Base-by-base conservation (phyloP, 352 stramenopile genomes). In the Phytophthora litchii region DNA sequence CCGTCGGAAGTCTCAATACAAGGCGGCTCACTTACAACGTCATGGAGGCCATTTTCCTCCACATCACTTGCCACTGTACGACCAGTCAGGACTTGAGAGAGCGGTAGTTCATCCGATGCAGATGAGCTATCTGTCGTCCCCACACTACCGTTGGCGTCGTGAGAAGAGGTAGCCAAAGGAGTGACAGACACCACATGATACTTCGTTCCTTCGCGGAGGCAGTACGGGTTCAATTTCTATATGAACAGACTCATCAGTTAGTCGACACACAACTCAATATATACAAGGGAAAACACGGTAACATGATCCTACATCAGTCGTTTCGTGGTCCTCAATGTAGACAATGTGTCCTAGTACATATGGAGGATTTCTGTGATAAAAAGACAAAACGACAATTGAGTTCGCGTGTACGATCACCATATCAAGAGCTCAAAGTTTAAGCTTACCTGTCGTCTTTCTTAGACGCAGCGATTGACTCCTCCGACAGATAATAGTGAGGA, bases 311-410 rank as follows among this genome's bases (percentile, higher is more conserved):
- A 86, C 79, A 54, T 66, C 64, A 29, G 76, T 78, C 4, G 83
- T 80, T 64, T 84, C 82, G 46, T 78, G 83, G 31, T 91, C 81
- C 80, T 93, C 83, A 48, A 93, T 89, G 54, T 89, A 93, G 13
- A 93, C 78, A 27, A 93, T 88, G 42, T 77, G 82, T 11, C 83
- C 83, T n/a, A 93, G 74, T 32, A 93, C 79, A 40, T 89, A 93
- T 4, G 78, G 70, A 29, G 83, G 83, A 38, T 91, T 91, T 14
- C 78, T 85, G 36, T 17, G 38, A 29, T 17, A n/a, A 42, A 25
- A 45, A 52, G 8, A 63, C 35, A 45, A 52, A 11, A 63, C 35
- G 29, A 36, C 38, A 42, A 32, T 19, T 49, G 4, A 57, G 5
- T 43, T 13, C 20, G 29, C 16, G 3, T 36, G 12, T 19, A 47